Conservation (phyloP, 805 yeast species). For the Suhomyces emberorum region DNA sequence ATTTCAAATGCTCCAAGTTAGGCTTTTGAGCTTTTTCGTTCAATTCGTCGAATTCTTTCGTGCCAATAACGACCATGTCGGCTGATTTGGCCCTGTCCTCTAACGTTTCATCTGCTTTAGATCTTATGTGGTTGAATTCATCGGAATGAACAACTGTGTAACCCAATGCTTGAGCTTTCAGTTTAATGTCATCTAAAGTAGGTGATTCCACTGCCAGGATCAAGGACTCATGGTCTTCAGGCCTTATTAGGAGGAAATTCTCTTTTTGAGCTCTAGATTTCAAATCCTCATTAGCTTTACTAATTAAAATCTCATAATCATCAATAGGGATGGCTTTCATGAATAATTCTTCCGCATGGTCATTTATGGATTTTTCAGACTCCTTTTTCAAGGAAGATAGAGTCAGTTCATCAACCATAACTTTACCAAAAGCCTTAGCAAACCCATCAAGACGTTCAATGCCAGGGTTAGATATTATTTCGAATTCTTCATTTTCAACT, state of each 20-base stretch:
- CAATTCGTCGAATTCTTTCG: neutral
- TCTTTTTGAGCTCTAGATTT: neutral
- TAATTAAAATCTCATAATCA: slow-evolving; percentile 1
- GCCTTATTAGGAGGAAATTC: slow-evolving; percentile 3
- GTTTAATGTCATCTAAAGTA: slow-evolving; percentile 7
- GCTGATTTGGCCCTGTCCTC: neutral
- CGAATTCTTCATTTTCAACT: slow-evolving; percentile 7
- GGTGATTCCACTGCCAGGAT: slow-evolving; percentile 16
- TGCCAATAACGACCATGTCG: neutral
- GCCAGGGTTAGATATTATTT: slow-evolving; percentile 1
- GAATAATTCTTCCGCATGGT: slow-evolving; percentile 1
- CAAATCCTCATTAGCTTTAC: slow-evolving; percentile 2
- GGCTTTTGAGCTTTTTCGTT: slow-evolving; percentile 9
- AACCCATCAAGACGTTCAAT: neutral
- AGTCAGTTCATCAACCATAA: slow-evolving; percentile 5
- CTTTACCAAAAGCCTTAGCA: slow-evolving; percentile 1
- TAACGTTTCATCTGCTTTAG: neutral
- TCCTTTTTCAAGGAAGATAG: slow-evolving; percentile 7
- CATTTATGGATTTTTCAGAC: slow-evolving; percentile 6
- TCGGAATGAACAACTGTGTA: slow-evolving; percentile 9
- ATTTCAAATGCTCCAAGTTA: slow-evolving; percentile 8
- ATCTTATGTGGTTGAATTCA: slow-evolving; percentile 12
- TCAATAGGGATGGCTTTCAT: slow-evolving; percentile 1
- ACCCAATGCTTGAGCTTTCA: slow-evolving; percentile 8
- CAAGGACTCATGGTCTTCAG: slow-evolving; percentile 6